These are phyloP conservation scores for Cladorrhinum samala DNA, from an alignment of 495 filamentous ascomycete genomes.

Conservation along the genomic window DNA sequence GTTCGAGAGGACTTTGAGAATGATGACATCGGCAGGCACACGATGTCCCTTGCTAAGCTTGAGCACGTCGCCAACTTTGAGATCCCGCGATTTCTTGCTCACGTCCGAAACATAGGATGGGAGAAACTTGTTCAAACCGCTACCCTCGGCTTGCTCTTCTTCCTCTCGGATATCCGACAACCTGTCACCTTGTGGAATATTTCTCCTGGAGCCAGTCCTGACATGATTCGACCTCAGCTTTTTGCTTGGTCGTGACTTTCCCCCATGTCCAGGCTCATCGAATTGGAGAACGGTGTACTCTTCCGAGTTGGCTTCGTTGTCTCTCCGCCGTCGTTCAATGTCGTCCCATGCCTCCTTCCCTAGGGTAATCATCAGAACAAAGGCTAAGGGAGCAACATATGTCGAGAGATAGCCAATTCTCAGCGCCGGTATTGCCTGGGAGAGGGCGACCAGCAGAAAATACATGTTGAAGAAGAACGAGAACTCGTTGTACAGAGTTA, in stretches of 20 bases:
- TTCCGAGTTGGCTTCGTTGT: conserved; percentile 93
- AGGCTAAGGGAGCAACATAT: conserved; percentile 87
- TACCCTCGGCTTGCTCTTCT: conserved; percentile 45
- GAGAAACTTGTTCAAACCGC: conserved; percentile 27
- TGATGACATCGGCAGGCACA: conserved; percentile 89
- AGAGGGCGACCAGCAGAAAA: conserved; percentile 89
- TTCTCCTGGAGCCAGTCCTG: conserved; percentile 25
- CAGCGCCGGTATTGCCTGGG: conserved; percentile 81
- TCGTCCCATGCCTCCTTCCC: conserved; percentile 97
- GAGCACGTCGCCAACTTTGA: conserved; percentile 91
- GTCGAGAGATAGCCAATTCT: conserved; percentile 92
- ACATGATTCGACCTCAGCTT: conserved; percentile 32
- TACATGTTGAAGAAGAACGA: conserved; percentile 99
- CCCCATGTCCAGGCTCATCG: conserved; percentile 35
- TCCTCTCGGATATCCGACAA: conserved; percentile 48
- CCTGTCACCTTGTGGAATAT: conserved; percentile 35
- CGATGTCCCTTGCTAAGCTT: conserved; percentile 87
- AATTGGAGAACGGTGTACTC: conserved; percentile 75
- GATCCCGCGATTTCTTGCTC: conserved; percentile 73
- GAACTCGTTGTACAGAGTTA: conserved; percentile 96
- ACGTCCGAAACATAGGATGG: conserved; percentile 53
- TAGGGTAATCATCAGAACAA: conserved; percentile 84
- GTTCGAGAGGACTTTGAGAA: conserved; percentile 73
- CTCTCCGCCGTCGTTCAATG: conserved; percentile 73
- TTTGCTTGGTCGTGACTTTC: conserved; percentile 23